Conservation (phyloP, 345 rosid species). For the Anastatica hierochuntica region DNA sequence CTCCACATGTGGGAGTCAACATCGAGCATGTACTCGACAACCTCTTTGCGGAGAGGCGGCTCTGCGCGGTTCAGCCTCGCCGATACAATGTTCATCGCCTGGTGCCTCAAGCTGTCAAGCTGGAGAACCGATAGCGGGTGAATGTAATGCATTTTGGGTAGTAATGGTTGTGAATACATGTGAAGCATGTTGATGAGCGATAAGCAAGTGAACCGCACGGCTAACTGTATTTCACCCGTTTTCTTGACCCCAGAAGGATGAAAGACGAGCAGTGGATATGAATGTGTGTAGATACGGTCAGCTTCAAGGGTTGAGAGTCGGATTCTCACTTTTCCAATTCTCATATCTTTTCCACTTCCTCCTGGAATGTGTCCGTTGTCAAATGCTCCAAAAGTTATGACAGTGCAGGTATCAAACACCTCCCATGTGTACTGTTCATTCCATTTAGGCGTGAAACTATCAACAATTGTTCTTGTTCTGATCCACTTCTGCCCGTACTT, state of each 20-base stretch:
- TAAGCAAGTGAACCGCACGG: conserved; percentile 72
- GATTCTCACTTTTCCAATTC: conserved; percentile 87
- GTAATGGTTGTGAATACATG: conserved; percentile 74
- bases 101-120: conserved; percentile 81
- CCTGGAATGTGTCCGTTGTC: conserved; percentile 75
- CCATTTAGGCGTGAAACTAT: conserved; percentile 80
- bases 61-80: conserved; percentile 82
- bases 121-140: conserved; percentile 89
- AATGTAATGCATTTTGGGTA: conserved; percentile 91
- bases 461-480: conserved; percentile 83
- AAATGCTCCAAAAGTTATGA: conserved; percentile 83
- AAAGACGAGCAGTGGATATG: conserved; percentile 78
- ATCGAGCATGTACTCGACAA: conserved; percentile 97
- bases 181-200: conserved; percentile 78
- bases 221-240: conserved; percentile 88
- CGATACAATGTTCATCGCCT: conserved; percentile 87
- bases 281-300: conserved; percentile 85
- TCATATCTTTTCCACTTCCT: conserved; percentile 49
- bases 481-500: conserved; percentile 98
- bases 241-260: conserved; percentile 82
- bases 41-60: conserved; percentile 86
- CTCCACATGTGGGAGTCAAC: conserved; percentile 99
- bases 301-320: conserved; percentile 92
- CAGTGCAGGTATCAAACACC: conserved; percentile 91
- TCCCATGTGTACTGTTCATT: conserved; percentile 99